A percentile compares a stretch with the other conserved stretches of the same genome.
Conservation (phyloP, 768 basidiomycete genomes). For the Russula olivacea region DNA sequence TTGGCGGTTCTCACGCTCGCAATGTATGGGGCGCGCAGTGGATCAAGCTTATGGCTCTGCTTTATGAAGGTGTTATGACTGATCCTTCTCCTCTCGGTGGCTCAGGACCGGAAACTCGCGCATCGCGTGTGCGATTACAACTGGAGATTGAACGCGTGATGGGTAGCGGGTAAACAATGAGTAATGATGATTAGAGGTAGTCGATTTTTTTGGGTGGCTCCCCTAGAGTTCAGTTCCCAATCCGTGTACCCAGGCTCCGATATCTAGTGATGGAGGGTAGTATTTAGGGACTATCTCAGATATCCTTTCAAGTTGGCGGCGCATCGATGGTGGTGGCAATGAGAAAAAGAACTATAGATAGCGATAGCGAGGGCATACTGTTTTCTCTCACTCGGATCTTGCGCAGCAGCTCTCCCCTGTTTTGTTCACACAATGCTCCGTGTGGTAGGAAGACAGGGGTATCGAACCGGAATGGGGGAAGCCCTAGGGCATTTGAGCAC, state of each 20-base stretch:
- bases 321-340: conserved; percentile 15
- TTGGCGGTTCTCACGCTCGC: conserved; percentile 55
- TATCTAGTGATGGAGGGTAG: conserved; percentile 7
- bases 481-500: background rate
- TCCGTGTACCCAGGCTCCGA: background rate
- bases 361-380: background rate
- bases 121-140: conserved; percentile 54
- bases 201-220: background rate
- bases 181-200: background rate
- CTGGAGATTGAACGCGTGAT: conserved; percentile 63
- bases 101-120: conserved; percentile 30
- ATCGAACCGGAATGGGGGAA: background rate
- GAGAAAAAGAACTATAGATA: conserved; percentile 10
- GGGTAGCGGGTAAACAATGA: conserved; percentile 23
- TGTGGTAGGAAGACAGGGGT: background rate
- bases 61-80: conserved; percentile 57
- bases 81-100: conserved; percentile 40
- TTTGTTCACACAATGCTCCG: background rate
- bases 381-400: conserved; percentile 9
- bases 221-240: conserved; percentile 12
- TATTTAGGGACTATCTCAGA: conserved; percentile 7
- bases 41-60: conserved; percentile 60
- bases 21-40: conserved; percentile 74
- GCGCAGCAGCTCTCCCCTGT: background rate
- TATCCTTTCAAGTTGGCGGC: background rate